Evolutionary conservation across 768 basidiomycete genomes (phyloP), one percentile per base, ranked within the genome.

Genomic region (Dioszegia hungarica): DNA sequence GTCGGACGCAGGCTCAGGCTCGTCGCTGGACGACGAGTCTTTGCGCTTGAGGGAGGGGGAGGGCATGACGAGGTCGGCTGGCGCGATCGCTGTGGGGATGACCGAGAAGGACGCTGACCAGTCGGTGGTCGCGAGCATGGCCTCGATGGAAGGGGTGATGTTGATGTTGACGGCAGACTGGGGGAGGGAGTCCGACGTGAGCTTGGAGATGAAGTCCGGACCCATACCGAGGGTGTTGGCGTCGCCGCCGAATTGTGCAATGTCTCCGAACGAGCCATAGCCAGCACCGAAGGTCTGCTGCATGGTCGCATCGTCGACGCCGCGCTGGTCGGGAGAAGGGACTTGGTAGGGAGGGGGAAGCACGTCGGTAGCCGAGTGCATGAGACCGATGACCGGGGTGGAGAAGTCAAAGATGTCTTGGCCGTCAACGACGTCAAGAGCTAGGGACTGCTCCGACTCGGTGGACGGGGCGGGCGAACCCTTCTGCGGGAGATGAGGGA

Each of bases 381-480:
- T 60, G 50, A 64, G 60, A 47, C 63, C 63, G 9, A n/a, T n/a
- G 19, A 38, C 15, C 38, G 54, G 45, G 27, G 54, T 58, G n/a
- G 62, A 55, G 49, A 60, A 60, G 44, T 64, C 67, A 15, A 49
- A 49, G 3, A 44, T 41, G 49, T 59, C 59, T 10, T 43, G 39
- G 31, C 61, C 63, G 46, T 53, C 53, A 19, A 56, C n/a, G n/a
- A n/a, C 37, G 48, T 63, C 62, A 34, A 68, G 66, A 37, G 63
- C 62, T n/a, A 56, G 60, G 24, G 63, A 64, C 37, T 63, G 61
- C 44, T 68, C 66, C 5, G 66, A 68, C 54, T 63, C 66, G 38
- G 63, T 68, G 8, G 66, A 68, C 34, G 61, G 57, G 29, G 66
- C 28, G 61, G 33, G 66, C 57, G 39, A 53, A 39, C n/a, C 50